Conservation (phyloP, 192 early-diverging fungal genomes). For the Linnemannia schmuckeri region DNA sequence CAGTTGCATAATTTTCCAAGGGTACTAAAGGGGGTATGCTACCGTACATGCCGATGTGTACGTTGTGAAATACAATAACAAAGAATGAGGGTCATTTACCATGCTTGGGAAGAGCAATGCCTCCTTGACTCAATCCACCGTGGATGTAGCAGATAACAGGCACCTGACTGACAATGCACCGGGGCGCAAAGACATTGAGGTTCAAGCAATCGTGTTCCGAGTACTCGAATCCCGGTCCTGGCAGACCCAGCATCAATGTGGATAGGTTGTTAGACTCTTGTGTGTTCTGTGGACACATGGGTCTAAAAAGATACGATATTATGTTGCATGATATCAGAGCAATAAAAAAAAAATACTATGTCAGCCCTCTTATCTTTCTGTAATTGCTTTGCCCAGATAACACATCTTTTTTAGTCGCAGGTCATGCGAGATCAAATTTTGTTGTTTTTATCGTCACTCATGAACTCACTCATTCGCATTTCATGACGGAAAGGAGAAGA, state of each 20-base stretch:
- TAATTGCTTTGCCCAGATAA: background rate
- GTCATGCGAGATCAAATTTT: too few species aligned
- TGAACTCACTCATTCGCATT: background rate
- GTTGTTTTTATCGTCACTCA: slow-evolving; percentile 1
- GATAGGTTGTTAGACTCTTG: slow-evolving; percentile 34
- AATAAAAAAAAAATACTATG: background rate
- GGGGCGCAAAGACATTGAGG: slow-evolving; percentile 45
- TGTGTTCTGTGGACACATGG: slow-evolving; percentile 47
- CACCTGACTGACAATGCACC: slow-evolving; percentile 12
- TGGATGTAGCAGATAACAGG: slow-evolving; percentile 56
- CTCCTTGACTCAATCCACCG: slow-evolving; percentile 38
- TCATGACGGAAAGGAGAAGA: too few species aligned
- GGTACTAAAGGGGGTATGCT: too few species aligned
- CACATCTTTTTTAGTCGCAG: background rate
- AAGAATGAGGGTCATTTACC: slow-evolving; percentile 11
- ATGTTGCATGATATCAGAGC: background rate
- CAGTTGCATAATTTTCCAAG: background rate
- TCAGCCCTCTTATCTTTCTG: background rate
- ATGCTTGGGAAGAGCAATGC: slow-evolving; percentile 45
- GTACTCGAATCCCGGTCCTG: slow-evolving; percentile 49
- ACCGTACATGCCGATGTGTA: background rate
- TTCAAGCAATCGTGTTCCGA: slow-evolving; percentile 51
- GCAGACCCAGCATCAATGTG: slow-evolving; percentile 35
- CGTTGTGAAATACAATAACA: background rate
- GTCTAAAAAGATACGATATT: slow-evolving; percentile 9